Evolutionary conservation across 768 basidiomycete species (phyloP).

Genomic region (Lyophyllum atratum): DNA sequence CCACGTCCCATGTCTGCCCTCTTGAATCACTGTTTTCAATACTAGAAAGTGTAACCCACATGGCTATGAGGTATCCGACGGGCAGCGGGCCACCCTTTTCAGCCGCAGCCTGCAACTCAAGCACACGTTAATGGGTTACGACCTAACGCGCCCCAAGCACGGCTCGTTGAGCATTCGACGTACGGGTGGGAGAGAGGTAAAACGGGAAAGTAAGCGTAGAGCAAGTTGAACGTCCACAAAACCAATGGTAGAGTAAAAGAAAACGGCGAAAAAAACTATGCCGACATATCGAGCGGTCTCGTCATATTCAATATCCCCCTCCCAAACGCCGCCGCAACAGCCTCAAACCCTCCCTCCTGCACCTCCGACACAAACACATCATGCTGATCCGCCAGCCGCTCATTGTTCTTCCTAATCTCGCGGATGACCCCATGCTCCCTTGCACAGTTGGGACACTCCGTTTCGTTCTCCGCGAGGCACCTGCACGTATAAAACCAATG

Average conservation of each 20-base stretch:
- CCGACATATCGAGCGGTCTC: constrained; percentile 33
- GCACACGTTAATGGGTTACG: too few relatives aligned
- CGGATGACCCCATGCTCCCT: constrained; percentile 86
- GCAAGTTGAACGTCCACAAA: too few relatives aligned
- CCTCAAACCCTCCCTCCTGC: constrained; percentile 69
- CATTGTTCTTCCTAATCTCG: constrained; percentile 88
- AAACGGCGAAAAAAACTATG: background rate
- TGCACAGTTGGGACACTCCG: constrained; percentile 88
- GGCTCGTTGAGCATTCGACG: too few relatives aligned
- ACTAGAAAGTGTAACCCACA: too few relatives aligned
- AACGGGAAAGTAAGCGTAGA: too few relatives aligned
- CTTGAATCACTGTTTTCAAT: too few relatives aligned
- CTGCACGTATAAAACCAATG: too few relatives aligned
- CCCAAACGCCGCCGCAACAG: constrained; percentile 70
- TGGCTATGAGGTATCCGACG: too few relatives aligned
- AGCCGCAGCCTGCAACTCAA: too few relatives aligned
- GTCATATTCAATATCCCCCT: constrained; percentile 59
- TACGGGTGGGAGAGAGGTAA: background rate
- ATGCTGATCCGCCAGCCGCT: constrained; percentile 78
- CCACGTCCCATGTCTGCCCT: too few relatives aligned
- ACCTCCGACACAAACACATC: constrained; percentile 80
- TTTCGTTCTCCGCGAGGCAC: constrained; percentile 86
- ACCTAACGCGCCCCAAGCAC: too few relatives aligned
- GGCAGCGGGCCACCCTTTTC: too few relatives aligned
- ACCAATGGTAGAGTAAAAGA: background rate